phyloP scores from a whole-genome alignment of 208 protist genomes.

The Acanthamoeba castellanii region DNA sequence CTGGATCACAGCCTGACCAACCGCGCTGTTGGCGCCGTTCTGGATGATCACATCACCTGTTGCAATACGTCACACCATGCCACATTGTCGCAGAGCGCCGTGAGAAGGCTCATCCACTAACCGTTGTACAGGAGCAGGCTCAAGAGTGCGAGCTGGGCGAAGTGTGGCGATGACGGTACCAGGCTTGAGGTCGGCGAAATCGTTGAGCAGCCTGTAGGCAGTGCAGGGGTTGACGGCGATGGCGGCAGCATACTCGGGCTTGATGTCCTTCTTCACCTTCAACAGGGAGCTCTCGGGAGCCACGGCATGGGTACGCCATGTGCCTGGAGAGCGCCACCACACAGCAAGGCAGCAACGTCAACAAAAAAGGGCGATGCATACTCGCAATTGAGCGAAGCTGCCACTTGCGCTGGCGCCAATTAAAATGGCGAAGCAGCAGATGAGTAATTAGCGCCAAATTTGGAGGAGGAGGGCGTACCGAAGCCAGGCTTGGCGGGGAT shows the following conservation, averaged over 20 bases:
- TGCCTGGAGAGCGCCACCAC: constrained; percentile 53
- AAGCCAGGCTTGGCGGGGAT: constrained; percentile 93
- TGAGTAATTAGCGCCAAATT: neutral
- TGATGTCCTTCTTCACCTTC: constrained; percentile 91
- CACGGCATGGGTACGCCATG: constrained; percentile 84
- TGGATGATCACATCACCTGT: constrained; percentile 90
- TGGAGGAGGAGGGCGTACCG: constrained; percentile 16
- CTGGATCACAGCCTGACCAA: constrained; percentile 90
- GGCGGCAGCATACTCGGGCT: constrained; percentile 93
- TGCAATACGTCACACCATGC: neutral
- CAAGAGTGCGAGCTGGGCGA: neutral
- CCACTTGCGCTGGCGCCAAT: too few relatives aligned
- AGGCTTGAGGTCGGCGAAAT: constrained; percentile 95
- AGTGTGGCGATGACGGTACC: constrained; percentile 80
- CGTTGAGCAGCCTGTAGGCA: constrained; percentile 95
- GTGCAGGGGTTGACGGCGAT: constrained; percentile 96
- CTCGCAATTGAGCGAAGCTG: too few relatives aligned
- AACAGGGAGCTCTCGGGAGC: constrained; percentile 72
- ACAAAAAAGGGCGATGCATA: too few relatives aligned
- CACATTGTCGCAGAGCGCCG: neutral
- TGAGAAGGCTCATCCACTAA: neutral
- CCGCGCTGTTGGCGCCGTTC: constrained; percentile 89
- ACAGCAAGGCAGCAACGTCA: neutral
- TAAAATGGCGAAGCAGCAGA: neutral
- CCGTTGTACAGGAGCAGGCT: neutral